Evolutionary conservation across 2,329 filamentous ascomycete genomes (phyloP), one percentile per base, ranked within the genome.

Genomic region (Thyridium curvatum): DNA sequence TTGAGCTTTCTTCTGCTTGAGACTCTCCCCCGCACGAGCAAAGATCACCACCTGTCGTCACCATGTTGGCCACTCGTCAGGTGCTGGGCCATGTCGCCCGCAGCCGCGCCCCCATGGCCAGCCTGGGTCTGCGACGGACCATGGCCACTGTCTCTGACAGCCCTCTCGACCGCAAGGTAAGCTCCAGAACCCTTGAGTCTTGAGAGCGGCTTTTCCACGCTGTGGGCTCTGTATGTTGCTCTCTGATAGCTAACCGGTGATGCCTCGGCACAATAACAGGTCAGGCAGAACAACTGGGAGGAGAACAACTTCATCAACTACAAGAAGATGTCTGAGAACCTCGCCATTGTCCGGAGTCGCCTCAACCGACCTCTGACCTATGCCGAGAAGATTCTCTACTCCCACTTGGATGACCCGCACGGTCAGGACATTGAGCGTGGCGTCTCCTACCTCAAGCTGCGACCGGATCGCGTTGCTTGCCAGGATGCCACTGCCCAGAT

Each of bases 401-500:
- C 91, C 46, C 93, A 98, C 69, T 75, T 98, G 64, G 93, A 97
- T 70, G 88, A 98, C 65, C 93, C 93, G 40, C 86, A 97, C 58
- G 84, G 82, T 53, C 91, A 97, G 68, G 91, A 97, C 37, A 94
- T 98, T 56, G 82, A 96, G 80, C 88, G 93, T 64, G 93, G 93
- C 59, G 80, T 79, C 56, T 96, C 90, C 44, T 97, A 98, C 71
- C 81, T 98, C 52, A 96, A 91, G 75, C 82, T 98, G 53, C 86
- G 93, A 51, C 93, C 93, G 42, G 93, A 98, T 64, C 87, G 93
- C 67, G 93, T 98, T 58, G 93, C 93, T 66, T 97, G 93, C 77
- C 93, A 98, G 76, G 93, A 98, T 79, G 93, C 93, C 62, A 97
- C 93, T 44, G 93, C 93, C 48, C 93, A 98, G 78, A 98, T 98